phyloP scores from a whole-genome alignment of 495 filamentous ascomycete species.

The Talaromyces ruber region DNA sequence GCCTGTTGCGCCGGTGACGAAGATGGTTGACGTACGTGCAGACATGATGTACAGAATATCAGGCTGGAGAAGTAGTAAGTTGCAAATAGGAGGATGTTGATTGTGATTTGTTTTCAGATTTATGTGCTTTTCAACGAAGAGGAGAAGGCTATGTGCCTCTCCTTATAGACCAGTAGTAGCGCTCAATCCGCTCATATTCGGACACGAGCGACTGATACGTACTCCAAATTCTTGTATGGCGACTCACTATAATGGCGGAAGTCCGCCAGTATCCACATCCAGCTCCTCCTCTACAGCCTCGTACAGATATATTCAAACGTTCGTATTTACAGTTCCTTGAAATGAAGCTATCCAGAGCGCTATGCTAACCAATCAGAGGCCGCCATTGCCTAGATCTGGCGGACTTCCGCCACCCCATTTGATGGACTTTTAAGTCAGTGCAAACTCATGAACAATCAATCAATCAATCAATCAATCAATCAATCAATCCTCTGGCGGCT shows the following conservation, averaged over 20 bases:
- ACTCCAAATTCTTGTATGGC: not conserved
- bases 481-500: not conserved
- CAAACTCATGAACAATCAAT: not conserved
- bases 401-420: not conserved
- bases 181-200: too few species aligned
- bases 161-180: too few species aligned
- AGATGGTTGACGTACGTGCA: slow-evolving; percentile 19
- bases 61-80: slow-evolving; percentile 8
- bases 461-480: not conserved
- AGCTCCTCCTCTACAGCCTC: not conserved
- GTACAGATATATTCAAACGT: not conserved
- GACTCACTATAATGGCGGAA: not conserved
- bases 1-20: slow-evolving; percentile 42
- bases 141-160: too few species aligned
- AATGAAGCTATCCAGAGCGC: not conserved
- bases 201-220: not conserved
- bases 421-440: not conserved
- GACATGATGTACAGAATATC: slow-evolving; percentile 21
- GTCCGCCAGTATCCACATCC: not conserved
- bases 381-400: not conserved
- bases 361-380: not conserved
- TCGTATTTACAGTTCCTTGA: not conserved
- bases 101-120: not conserved
- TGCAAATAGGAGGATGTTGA: not conserved
- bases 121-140: not conserved